Conservation (phyloP, 805 yeast species). For the Nakazawaea wickerhamii region DNA sequence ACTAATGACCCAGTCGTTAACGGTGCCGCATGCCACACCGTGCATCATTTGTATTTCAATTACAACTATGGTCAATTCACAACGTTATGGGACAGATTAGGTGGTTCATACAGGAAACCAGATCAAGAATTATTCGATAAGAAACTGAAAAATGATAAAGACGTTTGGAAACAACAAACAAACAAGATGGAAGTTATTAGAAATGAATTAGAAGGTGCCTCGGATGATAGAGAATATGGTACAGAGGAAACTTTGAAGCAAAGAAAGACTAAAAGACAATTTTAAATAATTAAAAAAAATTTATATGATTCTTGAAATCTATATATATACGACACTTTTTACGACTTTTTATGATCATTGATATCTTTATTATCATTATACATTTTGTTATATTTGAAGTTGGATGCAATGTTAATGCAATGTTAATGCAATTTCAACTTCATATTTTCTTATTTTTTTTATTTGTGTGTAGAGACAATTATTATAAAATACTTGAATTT, state of each 20-base stretch:
- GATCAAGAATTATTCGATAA: constrained; percentile 79
- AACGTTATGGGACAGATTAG: constrained; percentile 96
- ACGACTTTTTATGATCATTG: neutral
- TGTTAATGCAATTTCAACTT: too few relatives aligned
- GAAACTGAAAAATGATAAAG: constrained; percentile 46
- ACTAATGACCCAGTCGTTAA: constrained; percentile 91
- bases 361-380: neutral
- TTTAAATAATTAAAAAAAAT: too few relatives aligned
- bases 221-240: constrained; percentile 71
- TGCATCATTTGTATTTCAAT: constrained; percentile 94
- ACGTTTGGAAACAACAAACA: constrained; percentile 67
- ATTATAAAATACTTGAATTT: too few relatives aligned
- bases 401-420: too few relatives aligned
- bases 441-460: too few relatives aligned
- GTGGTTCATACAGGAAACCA: constrained; percentile 89
- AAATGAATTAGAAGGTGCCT: constrained; percentile 72
- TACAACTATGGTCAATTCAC: constrained; percentile 98
- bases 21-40: constrained; percentile 98
- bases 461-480: too few relatives aligned
- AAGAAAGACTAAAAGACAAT: constrained; percentile 14
- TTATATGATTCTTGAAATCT: too few relatives aligned
- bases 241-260: constrained; percentile 35
- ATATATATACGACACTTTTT: neutral
- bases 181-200: constrained; percentile 75
- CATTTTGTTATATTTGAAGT: neutral